A percentile compares a stretch with the other conserved stretches of the same genome.
These are phyloP conservation scores for Macrolepiota dolichaula DNA, from an alignment of 768 basidiomycete species.

Conservation along the genomic window DNA sequence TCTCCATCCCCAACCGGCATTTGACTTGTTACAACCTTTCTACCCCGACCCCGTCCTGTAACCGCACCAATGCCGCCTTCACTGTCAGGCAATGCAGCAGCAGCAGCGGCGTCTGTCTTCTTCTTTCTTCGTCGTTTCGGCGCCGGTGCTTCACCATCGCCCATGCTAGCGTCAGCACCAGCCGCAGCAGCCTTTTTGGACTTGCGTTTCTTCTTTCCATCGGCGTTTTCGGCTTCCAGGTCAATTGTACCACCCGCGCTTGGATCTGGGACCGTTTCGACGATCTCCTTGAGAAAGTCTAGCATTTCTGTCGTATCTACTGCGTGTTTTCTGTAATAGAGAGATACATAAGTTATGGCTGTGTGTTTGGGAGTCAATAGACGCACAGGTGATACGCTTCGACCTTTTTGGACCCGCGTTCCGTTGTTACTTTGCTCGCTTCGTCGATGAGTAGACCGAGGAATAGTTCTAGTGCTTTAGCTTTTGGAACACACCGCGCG, in stretches of 20 bases:
- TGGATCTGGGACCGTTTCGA: conserved; percentile 83
- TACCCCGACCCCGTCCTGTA: conserved; percentile 12
- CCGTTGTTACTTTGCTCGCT: conserved; percentile 72
- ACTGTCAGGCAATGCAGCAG: conserved; percentile 22
- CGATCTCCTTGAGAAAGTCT: conserved; percentile 93
- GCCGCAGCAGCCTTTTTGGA: conserved; percentile 39
- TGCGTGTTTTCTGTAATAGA: conserved; percentile 79
- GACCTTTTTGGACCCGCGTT: conserved; percentile 82
- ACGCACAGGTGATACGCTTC: conserved; percentile 93
- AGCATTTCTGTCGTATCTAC: conserved; percentile 85
- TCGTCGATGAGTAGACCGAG: conserved; percentile 81
- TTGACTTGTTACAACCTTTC: not conserved
- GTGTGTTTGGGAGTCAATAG: not conserved
- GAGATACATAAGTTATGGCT: not conserved
- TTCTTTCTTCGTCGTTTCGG: conserved; percentile 52
- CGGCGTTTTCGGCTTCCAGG: conserved; percentile 56
- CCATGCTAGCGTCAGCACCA: conserved; percentile 20
- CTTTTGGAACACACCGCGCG: conserved; percentile 46
- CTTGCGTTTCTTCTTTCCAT: conserved; percentile 59
- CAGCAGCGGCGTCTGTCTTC: too few species aligned
- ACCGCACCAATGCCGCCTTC: conserved; percentile 1
- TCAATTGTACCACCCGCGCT: conserved; percentile 79
- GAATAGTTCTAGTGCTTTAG: conserved; percentile 93
- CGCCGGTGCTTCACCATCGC: conserved; percentile 29
- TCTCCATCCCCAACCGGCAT: conserved; percentile 1